Evolutionary conservation across 1,284 basidiomycete species (phyloP).

Genomic region (Ustilago vetiveriae): DNA sequence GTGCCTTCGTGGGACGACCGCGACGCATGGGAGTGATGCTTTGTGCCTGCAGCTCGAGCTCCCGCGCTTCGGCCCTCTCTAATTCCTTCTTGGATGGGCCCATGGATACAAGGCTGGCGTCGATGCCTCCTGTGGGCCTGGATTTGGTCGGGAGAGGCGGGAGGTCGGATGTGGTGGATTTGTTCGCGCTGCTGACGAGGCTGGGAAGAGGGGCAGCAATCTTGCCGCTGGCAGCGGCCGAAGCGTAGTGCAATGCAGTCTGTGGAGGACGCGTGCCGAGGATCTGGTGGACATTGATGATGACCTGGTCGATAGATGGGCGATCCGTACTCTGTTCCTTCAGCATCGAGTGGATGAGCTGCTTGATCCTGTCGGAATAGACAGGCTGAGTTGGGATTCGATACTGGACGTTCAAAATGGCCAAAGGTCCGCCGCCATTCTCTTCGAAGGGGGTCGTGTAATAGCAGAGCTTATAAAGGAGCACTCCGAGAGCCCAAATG

Average conservation of each 20-base stretch:
- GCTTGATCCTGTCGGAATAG: slow-evolving; percentile 86
- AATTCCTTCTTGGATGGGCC: slow-evolving; percentile 42
- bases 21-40: slow-evolving; percentile 68
- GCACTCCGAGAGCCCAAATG: slow-evolving; percentile 80
- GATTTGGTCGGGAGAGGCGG: not conserved
- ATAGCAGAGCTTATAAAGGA: slow-evolving; percentile 88
- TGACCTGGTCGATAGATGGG: slow-evolving; percentile 57
- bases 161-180: not conserved
- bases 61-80: slow-evolving; percentile 42
- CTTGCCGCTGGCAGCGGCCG: slow-evolving; percentile 41
- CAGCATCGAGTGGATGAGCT: slow-evolving; percentile 74
- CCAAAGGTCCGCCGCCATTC: slow-evolving; percentile 85
- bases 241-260: slow-evolving; percentile 47
- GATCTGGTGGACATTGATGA: slow-evolving; percentile 53
- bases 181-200: slow-evolving; percentile 16
- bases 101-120: slow-evolving; percentile 46
- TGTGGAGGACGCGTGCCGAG: slow-evolving; percentile 51
- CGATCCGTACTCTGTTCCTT: slow-evolving; percentile 56
- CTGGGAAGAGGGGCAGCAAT: slow-evolving; percentile 35
- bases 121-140: slow-evolving; percentile 20
- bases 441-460: slow-evolving; percentile 91
- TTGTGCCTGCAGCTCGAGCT: slow-evolving; percentile 49
- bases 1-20: slow-evolving; percentile 62
- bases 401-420: slow-evolving; percentile 96
- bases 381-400: slow-evolving; percentile 76